Percentiles rank a stretch among this genome's conserved stretches.
Evolutionary conservation across 352 stramenopile genomes (phyloP).

Genomic region (Pythium guiyangense): DNA sequence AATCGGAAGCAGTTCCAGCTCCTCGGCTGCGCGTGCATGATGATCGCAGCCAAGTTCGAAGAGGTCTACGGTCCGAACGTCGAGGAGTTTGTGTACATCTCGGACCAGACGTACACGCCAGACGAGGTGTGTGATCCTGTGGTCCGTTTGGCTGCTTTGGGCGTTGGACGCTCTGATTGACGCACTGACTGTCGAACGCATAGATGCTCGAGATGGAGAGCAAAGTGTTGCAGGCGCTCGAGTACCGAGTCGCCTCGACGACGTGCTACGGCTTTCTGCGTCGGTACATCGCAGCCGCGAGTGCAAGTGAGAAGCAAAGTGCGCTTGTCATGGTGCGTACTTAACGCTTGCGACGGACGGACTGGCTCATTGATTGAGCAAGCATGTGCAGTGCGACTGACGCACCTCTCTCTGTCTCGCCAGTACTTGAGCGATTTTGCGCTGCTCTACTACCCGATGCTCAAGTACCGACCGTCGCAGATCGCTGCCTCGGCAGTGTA

Average conservation of each 20-base stretch:
- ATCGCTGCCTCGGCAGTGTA: conserved; percentile 75
- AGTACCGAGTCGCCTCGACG: conserved; percentile 74
- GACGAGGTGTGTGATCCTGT: conserved; percentile 42
- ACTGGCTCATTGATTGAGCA: too few species aligned
- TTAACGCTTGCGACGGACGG: not conserved
- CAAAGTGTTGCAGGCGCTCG: conserved; percentile 66
- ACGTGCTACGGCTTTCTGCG: conserved; percentile 72
- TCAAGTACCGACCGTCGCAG: conserved; percentile 64
- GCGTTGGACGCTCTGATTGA: not conserved
- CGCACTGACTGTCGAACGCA: not conserved
- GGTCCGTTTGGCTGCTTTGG: not conserved
- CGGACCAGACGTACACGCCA: conserved; percentile 92
- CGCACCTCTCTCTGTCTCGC: conserved; percentile 3
- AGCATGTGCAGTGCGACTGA: not conserved
- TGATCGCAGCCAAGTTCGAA: conserved; percentile 97
- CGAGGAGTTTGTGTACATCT: conserved; percentile 97
- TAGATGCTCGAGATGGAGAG: conserved; percentile 84
- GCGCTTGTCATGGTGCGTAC: conserved; percentile 54
- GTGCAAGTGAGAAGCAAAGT: conserved; percentile 45
- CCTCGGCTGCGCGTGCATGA: conserved; percentile 93
- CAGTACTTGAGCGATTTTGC: conserved; percentile 77
- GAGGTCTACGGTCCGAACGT: conserved; percentile 94
- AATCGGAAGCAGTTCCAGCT: conserved; percentile 93
- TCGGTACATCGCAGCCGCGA: conserved; percentile 57
- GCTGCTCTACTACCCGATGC: conserved; percentile 67